Conservation (phyloP, 345 rosid species). For the Excoecaria agallocha region DNA sequence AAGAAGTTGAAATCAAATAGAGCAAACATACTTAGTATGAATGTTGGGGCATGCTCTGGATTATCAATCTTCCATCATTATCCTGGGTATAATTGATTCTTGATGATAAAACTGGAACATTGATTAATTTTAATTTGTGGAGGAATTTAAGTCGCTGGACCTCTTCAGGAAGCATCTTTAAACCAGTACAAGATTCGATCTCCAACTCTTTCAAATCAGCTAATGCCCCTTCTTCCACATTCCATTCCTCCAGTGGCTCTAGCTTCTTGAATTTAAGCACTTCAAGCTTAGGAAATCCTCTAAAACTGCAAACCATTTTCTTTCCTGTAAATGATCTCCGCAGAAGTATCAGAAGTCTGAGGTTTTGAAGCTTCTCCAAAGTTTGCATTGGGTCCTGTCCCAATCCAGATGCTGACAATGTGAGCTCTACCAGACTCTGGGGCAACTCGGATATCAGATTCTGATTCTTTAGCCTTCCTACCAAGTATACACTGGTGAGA, state of each 20-base stretch:
- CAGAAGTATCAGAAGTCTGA: constrained; percentile 10
- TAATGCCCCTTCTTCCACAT: not conserved
- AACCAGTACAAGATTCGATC: not conserved
- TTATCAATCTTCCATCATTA: too few species aligned
- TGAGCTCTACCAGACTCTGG: constrained; percentile 14
- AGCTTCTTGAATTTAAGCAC: not conserved
- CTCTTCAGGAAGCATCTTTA: not conserved
- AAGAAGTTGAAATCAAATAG: too few species aligned
- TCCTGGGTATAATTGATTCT: not conserved
- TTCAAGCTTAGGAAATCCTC: constrained; percentile 16
- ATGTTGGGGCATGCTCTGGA: too few species aligned
- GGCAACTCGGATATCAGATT: constrained; percentile 13
- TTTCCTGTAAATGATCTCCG: constrained; percentile 13
- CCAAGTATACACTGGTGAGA: constrained; percentile 11
- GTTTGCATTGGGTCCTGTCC: constrained; percentile 23
- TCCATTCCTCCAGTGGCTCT: not conserved
- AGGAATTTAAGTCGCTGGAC: not conserved
- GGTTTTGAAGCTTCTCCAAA: constrained; percentile 18
- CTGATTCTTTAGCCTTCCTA: not conserved
- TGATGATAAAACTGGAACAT: not conserved
- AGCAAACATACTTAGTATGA: too few species aligned
- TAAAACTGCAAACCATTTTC: constrained; percentile 12
- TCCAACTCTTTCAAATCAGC: not conserved
- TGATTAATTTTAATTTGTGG: not conserved
- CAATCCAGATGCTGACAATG: constrained; percentile 10